Base-by-base conservation (phyloP, 768 basidiomycete species). In the Boletus rufocinnamomeus region DNA sequence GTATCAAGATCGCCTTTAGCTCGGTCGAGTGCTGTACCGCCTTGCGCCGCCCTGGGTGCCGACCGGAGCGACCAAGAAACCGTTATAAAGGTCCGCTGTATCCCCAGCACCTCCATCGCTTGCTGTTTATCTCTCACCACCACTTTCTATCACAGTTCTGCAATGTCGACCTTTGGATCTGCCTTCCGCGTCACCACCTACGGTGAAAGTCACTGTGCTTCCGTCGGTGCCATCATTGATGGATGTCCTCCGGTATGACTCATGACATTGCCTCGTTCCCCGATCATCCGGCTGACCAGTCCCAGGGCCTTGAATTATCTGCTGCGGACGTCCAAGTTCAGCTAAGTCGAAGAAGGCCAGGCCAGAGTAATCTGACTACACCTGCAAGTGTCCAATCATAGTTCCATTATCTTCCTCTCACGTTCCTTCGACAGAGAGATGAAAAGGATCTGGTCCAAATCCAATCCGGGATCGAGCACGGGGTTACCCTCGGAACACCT, bases 191-290 rank as follows among this genome's bases (percentile, higher is more conserved):
- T 99, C 28, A 95, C 95, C 53, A 99, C 97, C 63, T 99, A 91
- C 71, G 97, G 97, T 58, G 97, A 99, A 79, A 94, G 91, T 62
- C 97, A 99, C 73, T 98, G 97, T 72, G 85, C 91, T 32, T 95
- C 93, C 16, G 97, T 98, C 37, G 97, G 97, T 16, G 94, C 93
- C 37, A 98, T 99, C 74, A 86, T 99, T 67, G 97, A 98, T 71
- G 97, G 97, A 35, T 94, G 94, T 64, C 96, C 96, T 53, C 96
- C 96, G 40, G 96, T 97, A 74, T 56, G 85, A 75, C 32, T 54
- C 57, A 47, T 53, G 50, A 34, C 48, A 49, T 21, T 35, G 1
- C 38, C 46, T 55, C 65, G 37, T 38, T 27, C 35, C 30, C 45
- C 35, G 54, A 64, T 45, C 46, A 56, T 62, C 52, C 45, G 19